phyloP scores from a whole-genome alignment of 2,329 filamentous ascomycete genomes.

The Colletotrichum sojae region DNA sequence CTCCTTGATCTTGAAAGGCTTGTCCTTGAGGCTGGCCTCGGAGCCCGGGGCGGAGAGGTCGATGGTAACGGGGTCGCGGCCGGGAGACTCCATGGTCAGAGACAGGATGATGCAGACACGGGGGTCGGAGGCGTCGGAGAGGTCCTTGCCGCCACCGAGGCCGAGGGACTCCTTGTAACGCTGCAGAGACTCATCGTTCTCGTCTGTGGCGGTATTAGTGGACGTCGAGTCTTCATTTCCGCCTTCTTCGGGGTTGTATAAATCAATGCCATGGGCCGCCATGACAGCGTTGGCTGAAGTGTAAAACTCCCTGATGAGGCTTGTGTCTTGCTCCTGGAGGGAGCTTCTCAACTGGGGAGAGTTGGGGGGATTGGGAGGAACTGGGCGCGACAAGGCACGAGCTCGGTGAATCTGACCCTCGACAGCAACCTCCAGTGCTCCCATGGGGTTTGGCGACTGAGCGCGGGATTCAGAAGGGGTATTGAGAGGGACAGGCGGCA shows the following conservation, averaged over 20 bases:
- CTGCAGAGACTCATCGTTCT: slow-evolving; percentile 91
- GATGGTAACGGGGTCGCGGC: slow-evolving; percentile 88
- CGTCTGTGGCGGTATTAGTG: slow-evolving; percentile 58
- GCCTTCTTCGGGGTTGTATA: slow-evolving; percentile 2
- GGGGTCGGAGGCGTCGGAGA: slow-evolving; percentile 84
- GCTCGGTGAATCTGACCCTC: slow-evolving; percentile 31
- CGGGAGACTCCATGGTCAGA: slow-evolving; percentile 88
- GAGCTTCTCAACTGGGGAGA: slow-evolving; percentile 19
- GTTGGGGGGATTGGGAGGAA: slow-evolving; percentile 37
- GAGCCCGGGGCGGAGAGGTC: slow-evolving; percentile 83
- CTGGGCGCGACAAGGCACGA: slow-evolving; percentile 30
- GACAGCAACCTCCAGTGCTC: not conserved
- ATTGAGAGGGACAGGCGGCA: slow-evolving; percentile 31
- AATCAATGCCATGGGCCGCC: slow-evolving; percentile 19
- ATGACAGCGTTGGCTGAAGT: slow-evolving; percentile 17
- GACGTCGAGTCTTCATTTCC: slow-evolving; percentile 28
- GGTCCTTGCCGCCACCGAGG: slow-evolving; percentile 79
- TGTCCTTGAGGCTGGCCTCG: slow-evolving; percentile 84
- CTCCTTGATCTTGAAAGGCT: slow-evolving; percentile 98
- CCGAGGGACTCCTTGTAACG: slow-evolving; percentile 98
- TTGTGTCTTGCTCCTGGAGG: slow-evolving; percentile 13
- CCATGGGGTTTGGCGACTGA: slow-evolving; percentile 14
- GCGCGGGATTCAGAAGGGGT: slow-evolving; percentile 32
- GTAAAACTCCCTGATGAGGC: slow-evolving; percentile 34
- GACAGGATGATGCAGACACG: slow-evolving; percentile 95